phyloP scores from a whole-genome alignment of 2,329 filamentous ascomycete genomes.

The Chrysoporthe cubensis region DNA sequence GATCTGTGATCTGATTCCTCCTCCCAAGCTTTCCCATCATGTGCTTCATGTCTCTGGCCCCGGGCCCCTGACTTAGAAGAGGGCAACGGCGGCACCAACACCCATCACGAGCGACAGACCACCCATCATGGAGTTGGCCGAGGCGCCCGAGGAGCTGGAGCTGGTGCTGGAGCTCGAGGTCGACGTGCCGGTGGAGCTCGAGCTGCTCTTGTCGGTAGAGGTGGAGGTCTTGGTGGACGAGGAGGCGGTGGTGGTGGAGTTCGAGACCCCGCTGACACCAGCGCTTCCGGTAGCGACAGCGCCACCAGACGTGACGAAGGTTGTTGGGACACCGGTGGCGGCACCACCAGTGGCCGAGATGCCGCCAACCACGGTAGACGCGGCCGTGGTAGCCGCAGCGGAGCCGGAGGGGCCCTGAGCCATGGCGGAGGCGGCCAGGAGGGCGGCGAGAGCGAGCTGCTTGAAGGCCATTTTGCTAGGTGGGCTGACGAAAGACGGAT shows the following conservation, averaged over 20 bases:
- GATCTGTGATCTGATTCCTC: background rate
- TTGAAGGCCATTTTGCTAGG: constrained; percentile 10
- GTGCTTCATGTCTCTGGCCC: background rate
- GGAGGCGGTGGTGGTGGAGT: constrained; percentile 12
- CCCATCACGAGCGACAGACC: constrained; percentile 18
- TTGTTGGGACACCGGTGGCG: background rate
- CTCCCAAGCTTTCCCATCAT: constrained; percentile 2
- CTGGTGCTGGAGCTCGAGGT: constrained; percentile 4
- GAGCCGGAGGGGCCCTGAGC: constrained; percentile 7
- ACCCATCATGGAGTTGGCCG: constrained; percentile 5
- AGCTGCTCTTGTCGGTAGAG: background rate
- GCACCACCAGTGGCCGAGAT: background rate
- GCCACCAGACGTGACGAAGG: constrained; percentile 1
- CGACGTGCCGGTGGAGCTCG: background rate
- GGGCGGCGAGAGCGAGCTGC: constrained; percentile 15
- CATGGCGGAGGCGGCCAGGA: constrained; percentile 19
- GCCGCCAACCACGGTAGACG: background rate
- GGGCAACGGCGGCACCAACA: constrained; percentile 15
- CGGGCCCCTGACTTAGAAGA: constrained; percentile 6
- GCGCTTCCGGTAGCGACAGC: constrained; percentile 7
- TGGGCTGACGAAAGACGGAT: background rate
- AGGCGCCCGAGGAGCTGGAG: constrained; percentile 6
- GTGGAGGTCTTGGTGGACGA: constrained; percentile 4
- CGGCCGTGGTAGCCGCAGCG: background rate
- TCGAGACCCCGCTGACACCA: background rate